These are phyloP conservation scores for Salix brachista DNA, from an alignment of 345 rosid species.

Conservation along the genomic window DNA sequence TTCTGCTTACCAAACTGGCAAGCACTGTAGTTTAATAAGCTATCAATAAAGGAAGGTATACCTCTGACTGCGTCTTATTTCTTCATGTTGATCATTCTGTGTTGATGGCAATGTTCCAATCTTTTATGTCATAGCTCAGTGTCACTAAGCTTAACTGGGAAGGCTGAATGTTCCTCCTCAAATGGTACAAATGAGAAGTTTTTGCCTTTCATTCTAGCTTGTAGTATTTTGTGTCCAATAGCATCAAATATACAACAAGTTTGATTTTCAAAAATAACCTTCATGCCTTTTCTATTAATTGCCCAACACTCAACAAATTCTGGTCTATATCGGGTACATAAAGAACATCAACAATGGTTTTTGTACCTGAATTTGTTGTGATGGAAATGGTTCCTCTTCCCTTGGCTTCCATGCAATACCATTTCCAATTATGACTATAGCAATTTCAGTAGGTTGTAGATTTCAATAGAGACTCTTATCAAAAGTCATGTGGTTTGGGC, in stretches of 20 bases:
- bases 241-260: too few relatives aligned
- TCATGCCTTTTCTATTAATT: too few relatives aligned
- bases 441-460: accelerated
- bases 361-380: neutral
- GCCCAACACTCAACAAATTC: neutral
- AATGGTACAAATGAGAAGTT: neutral
- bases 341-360: neutral
- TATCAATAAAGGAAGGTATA: neutral
- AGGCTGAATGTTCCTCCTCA: neutral
- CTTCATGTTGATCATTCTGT: too few relatives aligned
- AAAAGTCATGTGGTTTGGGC: too few relatives aligned
- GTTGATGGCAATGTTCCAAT: neutral
- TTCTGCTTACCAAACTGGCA: constrained; percentile 3
- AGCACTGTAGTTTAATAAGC: neutral
- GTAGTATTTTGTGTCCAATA: neutral
- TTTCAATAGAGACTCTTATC: too few relatives aligned
- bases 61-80: neutral
- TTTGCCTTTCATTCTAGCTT: neutral
- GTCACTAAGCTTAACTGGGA: too few relatives aligned
- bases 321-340: constrained; percentile 13
- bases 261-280: too few relatives aligned
- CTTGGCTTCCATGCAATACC: neutral
- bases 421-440: neutral
- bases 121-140: neutral
- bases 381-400: neutral